phyloP scores from a whole-genome alignment of 768 basidiomycete species.

The Boletus rubropictus region DNA sequence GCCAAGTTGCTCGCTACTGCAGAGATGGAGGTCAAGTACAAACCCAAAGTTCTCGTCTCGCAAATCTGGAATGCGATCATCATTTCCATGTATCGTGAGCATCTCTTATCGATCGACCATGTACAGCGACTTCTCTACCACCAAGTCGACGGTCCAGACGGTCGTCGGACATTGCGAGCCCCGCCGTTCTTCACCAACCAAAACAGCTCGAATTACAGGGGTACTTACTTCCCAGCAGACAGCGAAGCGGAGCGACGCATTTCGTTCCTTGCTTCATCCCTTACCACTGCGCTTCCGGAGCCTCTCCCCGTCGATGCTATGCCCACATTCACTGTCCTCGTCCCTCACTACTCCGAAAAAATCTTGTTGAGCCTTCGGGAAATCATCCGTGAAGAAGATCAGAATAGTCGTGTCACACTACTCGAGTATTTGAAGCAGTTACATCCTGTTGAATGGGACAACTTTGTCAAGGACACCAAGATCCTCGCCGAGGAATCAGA shows the following conservation, averaged over 20 bases:
- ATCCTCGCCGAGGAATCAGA: slow-evolving; percentile 90
- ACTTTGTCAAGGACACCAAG: slow-evolving; percentile 99
- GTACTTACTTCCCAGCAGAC: slow-evolving; percentile 87
- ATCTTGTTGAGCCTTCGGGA: slow-evolving; percentile 93
- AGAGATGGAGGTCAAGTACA: slow-evolving; percentile 99
- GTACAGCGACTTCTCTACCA: slow-evolving; percentile 97
- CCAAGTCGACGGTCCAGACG: slow-evolving; percentile 86
- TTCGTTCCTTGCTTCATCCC: slow-evolving; percentile 96
- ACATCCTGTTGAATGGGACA: slow-evolving; percentile 99
- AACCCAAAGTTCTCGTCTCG: slow-evolving; percentile 97
- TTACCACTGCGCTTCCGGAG: slow-evolving; percentile 93
- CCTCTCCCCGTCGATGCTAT: slow-evolving; percentile 95
- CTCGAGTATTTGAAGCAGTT: slow-evolving; percentile 98
- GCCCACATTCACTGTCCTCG: slow-evolving; percentile 99
- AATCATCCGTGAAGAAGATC: slow-evolving; percentile 97
- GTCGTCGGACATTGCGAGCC: slow-evolving; percentile 86
- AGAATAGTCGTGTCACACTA: slow-evolving; percentile 92
- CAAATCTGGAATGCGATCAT: slow-evolving; percentile 99
- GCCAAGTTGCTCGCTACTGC: slow-evolving; percentile 92
- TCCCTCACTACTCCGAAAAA: slow-evolving; percentile 99
- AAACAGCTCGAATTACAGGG: slow-evolving; percentile 59
- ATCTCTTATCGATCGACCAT: slow-evolving; percentile 94
- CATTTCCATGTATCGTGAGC: slow-evolving; percentile 99
- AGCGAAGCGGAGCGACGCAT: slow-evolving; percentile 97
- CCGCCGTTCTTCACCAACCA: slow-evolving; percentile 99